These are phyloP conservation scores for Candida arabinofermentans DNA, from an alignment of 805 yeast genomes.

Conservation along the genomic window DNA sequence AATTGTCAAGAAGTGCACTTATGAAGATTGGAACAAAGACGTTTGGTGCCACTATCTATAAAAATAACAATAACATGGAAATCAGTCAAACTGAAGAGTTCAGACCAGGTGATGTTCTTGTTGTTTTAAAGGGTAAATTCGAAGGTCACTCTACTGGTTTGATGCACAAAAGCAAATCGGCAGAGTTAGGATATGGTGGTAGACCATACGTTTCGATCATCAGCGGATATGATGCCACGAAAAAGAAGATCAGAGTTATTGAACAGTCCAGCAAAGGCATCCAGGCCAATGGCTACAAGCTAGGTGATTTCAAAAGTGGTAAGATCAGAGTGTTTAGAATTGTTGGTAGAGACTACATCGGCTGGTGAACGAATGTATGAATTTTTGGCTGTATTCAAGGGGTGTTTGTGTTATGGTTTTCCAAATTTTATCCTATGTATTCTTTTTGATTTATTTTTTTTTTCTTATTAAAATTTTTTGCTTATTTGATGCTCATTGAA, in stretches of 20 bases:
- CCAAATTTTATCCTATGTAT: too few species aligned
- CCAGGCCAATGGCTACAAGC: constrained; percentile 56
- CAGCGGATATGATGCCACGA: constrained; percentile 67
- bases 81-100: constrained; percentile 57
- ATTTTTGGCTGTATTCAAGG: background rate
- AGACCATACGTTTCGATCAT: constrained; percentile 59
- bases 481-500: too few species aligned
- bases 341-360: constrained; percentile 67
- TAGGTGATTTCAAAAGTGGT: constrained; percentile 75
- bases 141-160: constrained; percentile 51
- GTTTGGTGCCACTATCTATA: constrained; percentile 70
- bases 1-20: constrained; percentile 33
- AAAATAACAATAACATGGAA: constrained; percentile 46
- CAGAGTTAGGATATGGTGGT: constrained; percentile 54
- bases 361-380: constrained; percentile 45
- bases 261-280: constrained; percentile 54
- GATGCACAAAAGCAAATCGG: constrained; percentile 26
- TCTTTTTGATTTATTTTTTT: too few species aligned
- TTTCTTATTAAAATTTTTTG: too few species aligned
- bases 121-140: constrained; percentile 72
- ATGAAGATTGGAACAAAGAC: constrained; percentile 58
- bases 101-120: constrained; percentile 79
- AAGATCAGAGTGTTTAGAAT: constrained; percentile 75
- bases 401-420: too few species aligned
- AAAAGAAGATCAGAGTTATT: constrained; percentile 65